phyloP scores from a whole-genome alignment of 345 rosid species.

The Eucalyptus paniculata region DNA sequence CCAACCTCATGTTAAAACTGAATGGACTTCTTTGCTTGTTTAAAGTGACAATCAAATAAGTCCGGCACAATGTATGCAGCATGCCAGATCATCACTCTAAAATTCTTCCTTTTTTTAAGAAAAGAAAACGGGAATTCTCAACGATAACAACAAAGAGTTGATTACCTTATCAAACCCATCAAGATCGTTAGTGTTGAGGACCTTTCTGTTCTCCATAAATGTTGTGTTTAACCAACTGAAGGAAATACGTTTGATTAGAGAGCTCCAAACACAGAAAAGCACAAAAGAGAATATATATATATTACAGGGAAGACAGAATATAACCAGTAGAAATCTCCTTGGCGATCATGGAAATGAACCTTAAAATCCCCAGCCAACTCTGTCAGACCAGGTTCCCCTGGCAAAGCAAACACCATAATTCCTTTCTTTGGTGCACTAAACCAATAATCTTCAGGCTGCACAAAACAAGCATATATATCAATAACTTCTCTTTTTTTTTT shows the following conservation, averaged over 20 bases:
- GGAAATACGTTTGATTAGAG: neutral
- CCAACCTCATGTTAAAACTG: neutral
- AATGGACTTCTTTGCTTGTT: neutral
- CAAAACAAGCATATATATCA: neutral
- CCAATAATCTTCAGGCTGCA: conserved; percentile 92
- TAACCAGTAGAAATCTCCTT: conserved; percentile 94
- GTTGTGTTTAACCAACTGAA: conserved; percentile 88
- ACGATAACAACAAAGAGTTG: neutral
- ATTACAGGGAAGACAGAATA: neutral
- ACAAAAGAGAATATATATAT: neutral
- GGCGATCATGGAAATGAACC: conserved; percentile 78
- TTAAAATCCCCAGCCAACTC: conserved; percentile 80
- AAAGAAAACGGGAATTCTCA: neutral
- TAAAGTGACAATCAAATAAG: neutral
- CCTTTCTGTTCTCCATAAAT: conserved; percentile 68
- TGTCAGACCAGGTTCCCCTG: conserved; percentile 93
- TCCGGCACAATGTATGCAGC: neutral
- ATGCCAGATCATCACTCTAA: neutral
- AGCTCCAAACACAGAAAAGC: neutral
- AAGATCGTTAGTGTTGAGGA: conserved; percentile 49
- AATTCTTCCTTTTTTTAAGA: neutral
- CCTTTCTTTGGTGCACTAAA: conserved; percentile 87
- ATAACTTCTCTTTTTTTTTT: neutral
- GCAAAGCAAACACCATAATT: conserved; percentile 81
- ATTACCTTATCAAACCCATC: conserved; percentile 90